Conservation (phyloP, 805 yeast genomes). For the Scheffersomyces amazonensis region DNA sequence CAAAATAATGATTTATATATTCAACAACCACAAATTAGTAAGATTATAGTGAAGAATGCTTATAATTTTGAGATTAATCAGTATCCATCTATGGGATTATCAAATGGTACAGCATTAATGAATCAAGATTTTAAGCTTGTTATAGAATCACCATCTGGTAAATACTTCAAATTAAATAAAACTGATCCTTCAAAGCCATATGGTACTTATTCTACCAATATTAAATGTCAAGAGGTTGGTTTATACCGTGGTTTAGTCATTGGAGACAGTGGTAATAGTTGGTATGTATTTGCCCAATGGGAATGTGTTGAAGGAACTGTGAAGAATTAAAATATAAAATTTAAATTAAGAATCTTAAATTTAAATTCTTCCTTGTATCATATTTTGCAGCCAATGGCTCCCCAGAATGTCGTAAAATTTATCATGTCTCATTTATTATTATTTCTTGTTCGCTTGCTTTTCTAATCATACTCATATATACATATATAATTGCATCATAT, state of each 20-base stretch:
- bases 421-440: no score
- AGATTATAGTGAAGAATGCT: conserved; percentile 52
- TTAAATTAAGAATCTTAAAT: no score
- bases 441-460: no score
- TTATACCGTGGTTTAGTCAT: conserved; percentile 80
- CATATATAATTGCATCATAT: no score
- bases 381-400: no score
- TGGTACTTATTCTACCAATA: conserved; percentile 59
- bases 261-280: conserved; percentile 71
- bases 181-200: conserved; percentile 44
- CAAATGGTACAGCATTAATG: conserved; percentile 29
- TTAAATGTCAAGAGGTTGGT: conserved; percentile 70
- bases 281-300: conserved; percentile 96
- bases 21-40: conserved; percentile 76
- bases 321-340: no score
- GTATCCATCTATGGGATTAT: conserved; percentile 54
- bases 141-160: conserved; percentile 83
- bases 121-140: conserved; percentile 56
- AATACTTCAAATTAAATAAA: conserved; percentile 57
- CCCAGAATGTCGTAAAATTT: no score
- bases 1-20: conserved; percentile 76
- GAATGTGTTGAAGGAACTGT: conserved; percentile 35
- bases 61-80: conserved; percentile 66
- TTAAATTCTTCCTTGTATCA: no score
- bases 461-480: no score